Base-by-base conservation (phyloP, 345 rosid species). In the Draba incana region DNA sequence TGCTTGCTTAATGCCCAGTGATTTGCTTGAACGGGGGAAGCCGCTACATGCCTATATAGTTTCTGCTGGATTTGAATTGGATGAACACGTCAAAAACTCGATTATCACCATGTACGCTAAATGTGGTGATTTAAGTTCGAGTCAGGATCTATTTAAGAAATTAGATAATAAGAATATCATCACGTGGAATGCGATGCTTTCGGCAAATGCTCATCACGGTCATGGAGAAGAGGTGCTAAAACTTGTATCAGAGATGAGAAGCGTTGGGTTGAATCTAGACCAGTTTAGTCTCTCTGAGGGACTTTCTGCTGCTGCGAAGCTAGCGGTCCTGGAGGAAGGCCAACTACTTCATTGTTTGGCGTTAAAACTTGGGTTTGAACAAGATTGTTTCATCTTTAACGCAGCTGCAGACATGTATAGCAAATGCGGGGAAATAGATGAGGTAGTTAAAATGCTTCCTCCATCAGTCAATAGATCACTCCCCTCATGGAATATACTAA, bases 351-450 rank as follows among this genome's bases (percentile, higher is more conserved):
- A 90, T 33, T 51, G 85, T 55, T 69, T 86, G 68, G 88, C 86
- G 23, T 42, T 81, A 50, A 92, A 92, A 74, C 83, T 83, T 8
- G 96, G 96, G 41, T 78, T 83, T 45, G 86, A 81, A 62, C 74
- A 63, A 3, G 88, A 88, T 69, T 75, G 71, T 58, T 85, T 81
- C 62, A 84, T 92, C 62, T 64, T 43, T 49, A 92, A 86, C 68
- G 82, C 97, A 56, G 78, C 86, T 35, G 86, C 87, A 81, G 96
- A 92, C 77, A 90, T 92, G 96, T 90, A 92, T 74, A 91, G 80
- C 62, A 92, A 90, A 77, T 90, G 98, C 25, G 98, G 94, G 25
- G 90, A 86, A 79, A 64, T 90, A 62, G 79, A 76, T 3, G 85
- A 83, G 55, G 85, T 82, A 41, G 54, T 84, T 13, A 84, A 76